Conservation (phyloP, 768 basidiomycete species). For the Serendipita indica region DNA sequence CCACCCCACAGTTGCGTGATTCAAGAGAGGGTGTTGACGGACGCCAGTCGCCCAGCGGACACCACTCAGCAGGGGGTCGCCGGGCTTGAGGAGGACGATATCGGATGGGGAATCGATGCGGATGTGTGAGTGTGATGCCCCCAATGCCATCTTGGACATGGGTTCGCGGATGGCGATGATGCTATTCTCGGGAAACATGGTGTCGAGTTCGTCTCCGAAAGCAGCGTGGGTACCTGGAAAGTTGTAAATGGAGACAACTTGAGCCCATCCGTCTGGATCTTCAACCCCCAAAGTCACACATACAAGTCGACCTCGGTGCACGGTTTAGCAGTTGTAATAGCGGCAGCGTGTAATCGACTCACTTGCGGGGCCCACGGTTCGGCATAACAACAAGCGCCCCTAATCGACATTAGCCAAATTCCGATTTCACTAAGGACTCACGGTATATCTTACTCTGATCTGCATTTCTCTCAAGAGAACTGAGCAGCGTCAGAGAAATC, state of each 20-base stretch:
- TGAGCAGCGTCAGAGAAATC: background rate
- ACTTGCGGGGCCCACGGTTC: background rate
- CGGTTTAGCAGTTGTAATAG: background rate
- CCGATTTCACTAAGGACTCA: background rate
- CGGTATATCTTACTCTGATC: background rate
- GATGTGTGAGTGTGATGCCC: constrained; percentile 14
- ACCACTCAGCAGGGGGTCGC: constrained; percentile 11
- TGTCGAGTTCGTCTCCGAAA: constrained; percentile 16
- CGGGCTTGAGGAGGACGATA: constrained; percentile 16
- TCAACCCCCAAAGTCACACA: constrained; percentile 16
- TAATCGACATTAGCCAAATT: background rate
- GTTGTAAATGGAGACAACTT: constrained; percentile 19
- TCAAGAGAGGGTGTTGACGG: background rate
- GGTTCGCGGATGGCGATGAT: constrained; percentile 24
- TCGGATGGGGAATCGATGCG: constrained; percentile 23
- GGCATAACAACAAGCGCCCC: background rate
- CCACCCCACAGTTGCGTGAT: constrained; percentile 14
- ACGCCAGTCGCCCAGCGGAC: constrained; percentile 9
- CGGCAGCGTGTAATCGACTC: background rate
- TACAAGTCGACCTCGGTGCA: background rate
- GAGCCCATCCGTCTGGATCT: constrained; percentile 19
- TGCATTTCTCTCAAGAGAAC: background rate
- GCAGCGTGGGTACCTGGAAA: constrained; percentile 18
- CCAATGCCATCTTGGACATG: constrained; percentile 15
- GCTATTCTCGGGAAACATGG: constrained; percentile 20